A percentile compares a stretch with the other conserved stretches of the same genome.
Evolutionary conservation across 352 stramenopile species (phyloP).

Genomic region (Thraustochytrium striatum): DNA sequence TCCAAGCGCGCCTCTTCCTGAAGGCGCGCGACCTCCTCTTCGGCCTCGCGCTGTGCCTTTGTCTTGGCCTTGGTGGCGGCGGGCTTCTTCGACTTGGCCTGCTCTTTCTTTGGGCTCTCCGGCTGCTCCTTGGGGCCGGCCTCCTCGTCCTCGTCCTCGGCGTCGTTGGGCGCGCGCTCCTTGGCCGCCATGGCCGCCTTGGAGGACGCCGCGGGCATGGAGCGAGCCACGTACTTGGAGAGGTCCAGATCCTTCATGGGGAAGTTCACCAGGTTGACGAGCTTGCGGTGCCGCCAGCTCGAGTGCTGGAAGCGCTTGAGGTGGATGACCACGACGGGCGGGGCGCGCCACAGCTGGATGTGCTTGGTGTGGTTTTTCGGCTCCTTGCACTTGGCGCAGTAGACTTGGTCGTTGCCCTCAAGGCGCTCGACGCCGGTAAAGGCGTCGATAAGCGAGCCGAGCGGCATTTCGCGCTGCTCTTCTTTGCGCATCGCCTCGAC

Average conservation of each 20-base stretch:
- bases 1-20: too few species aligned
- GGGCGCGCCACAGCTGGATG: constrained; percentile 93
- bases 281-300: constrained; percentile 78
- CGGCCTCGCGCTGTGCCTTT: constrained; percentile 23
- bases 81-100: not conserved
- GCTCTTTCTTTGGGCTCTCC: constrained; percentile 20
- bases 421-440: constrained; percentile 61
- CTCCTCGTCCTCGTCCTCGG: constrained; percentile 21
- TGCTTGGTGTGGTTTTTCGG: constrained; percentile 81
- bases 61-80: not conserved
- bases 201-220: constrained; percentile 54
- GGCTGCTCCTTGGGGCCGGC: constrained; percentile 55
- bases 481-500: constrained; percentile 12
- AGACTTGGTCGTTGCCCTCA: constrained; percentile 66
- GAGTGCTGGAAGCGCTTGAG: constrained; percentile 98
- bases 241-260: constrained; percentile 85
- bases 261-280: constrained; percentile 92
- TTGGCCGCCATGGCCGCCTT: constrained; percentile 67
- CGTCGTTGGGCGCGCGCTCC: constrained; percentile 49
- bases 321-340: constrained; percentile 93
- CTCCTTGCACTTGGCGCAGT: constrained; percentile 72
- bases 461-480: constrained; percentile 57
- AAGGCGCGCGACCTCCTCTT: constrained; percentile 12
- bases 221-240: constrained; percentile 67
- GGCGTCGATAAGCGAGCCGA: constrained; percentile 74